Base-by-base conservation (phyloP, 495 filamentous ascomycete genomes). In the Penicilliopsis zonata region DNA sequence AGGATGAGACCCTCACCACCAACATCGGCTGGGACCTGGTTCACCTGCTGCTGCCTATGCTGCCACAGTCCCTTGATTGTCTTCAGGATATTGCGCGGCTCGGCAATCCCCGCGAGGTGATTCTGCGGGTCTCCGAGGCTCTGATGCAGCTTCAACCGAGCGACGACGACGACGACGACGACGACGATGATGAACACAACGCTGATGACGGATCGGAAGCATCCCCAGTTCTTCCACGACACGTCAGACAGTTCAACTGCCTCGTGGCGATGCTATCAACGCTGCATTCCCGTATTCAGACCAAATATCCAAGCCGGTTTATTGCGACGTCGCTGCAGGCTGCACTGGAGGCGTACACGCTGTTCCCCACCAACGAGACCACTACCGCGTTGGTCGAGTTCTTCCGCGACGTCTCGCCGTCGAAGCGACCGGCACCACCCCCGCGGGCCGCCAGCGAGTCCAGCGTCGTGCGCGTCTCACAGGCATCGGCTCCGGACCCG, bases 1-100 rank as follows among this genome's bases (percentile, higher is more conserved):
- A 92, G 53, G 80, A 92, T 73, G 72, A 76, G 26, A 71, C 70
- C 28, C 67, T 98, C 33, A 87, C 87, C 1, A 75, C 74, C 28
- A 86, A 94, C 40, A 94, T 98, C 46, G 92, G 90, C 28, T 98
- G 90, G 90, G 90, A 98, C 48, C 56, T 98, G 25, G 80, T 98
- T 5, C 78, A 82, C 47, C 70, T 93, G 29, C 72, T 98, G 2
- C 61, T 95, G 13, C 77, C 81, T 12, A 71, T 78, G 43, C 52
- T 95, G 1, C 76, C 80, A 1, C 75, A 69, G 21, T 82, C 78
- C 2, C 69, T 75, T 23, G 57, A 70, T 44, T 93, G 86, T 51
- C 68, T 98, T 1, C 74, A 82, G 31, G 69, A 78, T 53, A 68
- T 82, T 9, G 88, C 92, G 13, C 66, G 78, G 7, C 58, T 87